These are phyloP conservation scores for Saccharomyces hybrid DNA, from an alignment of 1,139 yeast species.

Conservation along the genomic window DNA sequence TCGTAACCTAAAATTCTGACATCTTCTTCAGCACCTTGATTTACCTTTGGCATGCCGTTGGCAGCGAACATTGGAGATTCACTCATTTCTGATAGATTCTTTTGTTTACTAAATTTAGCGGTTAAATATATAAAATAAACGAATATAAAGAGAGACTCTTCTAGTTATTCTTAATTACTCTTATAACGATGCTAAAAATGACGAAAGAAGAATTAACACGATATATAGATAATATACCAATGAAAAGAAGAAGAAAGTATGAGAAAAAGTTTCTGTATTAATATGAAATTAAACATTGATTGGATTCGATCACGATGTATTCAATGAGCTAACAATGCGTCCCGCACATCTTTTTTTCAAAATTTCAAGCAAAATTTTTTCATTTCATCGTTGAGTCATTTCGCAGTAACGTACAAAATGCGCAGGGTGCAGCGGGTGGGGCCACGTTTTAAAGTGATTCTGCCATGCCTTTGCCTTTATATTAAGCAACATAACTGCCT, in stretches of 20 bases:
- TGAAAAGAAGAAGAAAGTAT: background rate
- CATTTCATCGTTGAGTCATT: background rate
- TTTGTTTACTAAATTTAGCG: background rate
- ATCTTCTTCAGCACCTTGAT: conserved; percentile 63
- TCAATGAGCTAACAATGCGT: background rate
- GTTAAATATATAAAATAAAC: background rate
- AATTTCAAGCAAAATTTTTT: background rate
- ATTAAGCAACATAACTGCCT: background rate
- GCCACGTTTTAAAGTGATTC: background rate
- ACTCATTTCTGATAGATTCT: conserved; percentile 9
- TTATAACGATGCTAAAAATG: background rate
- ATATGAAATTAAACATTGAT: background rate
- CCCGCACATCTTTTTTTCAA: background rate
- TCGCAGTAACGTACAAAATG: background rate
- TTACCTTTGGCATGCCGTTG: conserved; percentile 31
- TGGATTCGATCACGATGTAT: background rate
- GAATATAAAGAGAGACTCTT: background rate
- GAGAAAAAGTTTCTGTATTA: background rate
- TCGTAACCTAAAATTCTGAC: conserved; percentile 85
- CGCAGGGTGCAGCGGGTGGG: conserved; percentile 1
- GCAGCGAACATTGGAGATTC: conserved; percentile 20
- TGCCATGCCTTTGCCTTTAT: background rate
- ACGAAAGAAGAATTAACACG: background rate
- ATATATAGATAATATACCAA: background rate
- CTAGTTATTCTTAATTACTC: background rate